Evolutionary conservation across 345 rosid genomes (phyloP).

Genomic region (Angophora floribunda): DNA sequence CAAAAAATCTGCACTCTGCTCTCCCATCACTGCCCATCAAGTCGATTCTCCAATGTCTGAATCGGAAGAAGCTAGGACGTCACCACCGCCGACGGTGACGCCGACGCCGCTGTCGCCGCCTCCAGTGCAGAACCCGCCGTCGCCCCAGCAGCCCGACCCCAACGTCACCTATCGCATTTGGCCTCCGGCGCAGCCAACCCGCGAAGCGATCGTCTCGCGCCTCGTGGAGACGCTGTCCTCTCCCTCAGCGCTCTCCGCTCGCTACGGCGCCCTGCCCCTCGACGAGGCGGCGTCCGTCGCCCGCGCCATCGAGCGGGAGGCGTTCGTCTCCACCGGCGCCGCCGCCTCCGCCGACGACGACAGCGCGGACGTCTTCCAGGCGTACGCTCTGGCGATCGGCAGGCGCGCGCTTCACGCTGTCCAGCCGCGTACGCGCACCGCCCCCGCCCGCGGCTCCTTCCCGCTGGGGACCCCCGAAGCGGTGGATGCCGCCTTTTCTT

Average conservation of each 20-base stretch:
- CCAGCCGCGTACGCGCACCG: not conserved
- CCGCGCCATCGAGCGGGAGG: conserved; percentile 7
- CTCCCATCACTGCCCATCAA: not conserved
- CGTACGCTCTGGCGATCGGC: conserved; percentile 10
- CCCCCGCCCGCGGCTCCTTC: not conserved
- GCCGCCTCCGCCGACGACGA: not conserved
- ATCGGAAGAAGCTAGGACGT: not conserved
- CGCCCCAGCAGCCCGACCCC: not conserved
- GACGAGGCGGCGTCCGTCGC: conserved; percentile 1
- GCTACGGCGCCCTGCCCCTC: not conserved
- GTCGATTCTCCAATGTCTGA: not conserved
- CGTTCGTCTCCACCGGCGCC: not conserved
- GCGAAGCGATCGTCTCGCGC: conserved; percentile 11
- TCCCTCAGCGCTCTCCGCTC: conserved; percentile 4
- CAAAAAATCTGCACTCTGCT: not conserved
- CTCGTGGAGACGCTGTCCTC: conserved; percentile 5
- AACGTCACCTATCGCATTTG: not conserved
- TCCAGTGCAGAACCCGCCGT: too few species aligned
- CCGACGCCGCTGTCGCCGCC: not conserved
- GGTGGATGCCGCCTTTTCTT: not conserved
- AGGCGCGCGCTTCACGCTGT: conserved; percentile 8
- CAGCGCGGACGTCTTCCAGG: conserved; percentile 6
- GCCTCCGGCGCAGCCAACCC: conserved; percentile 15
- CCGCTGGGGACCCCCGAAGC: not conserved
- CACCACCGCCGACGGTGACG: not conserved